Percentiles rank a stretch among this genome's conserved stretches.
Conservation (phyloP, 2,329 filamentous ascomycete genomes). For the Diaporthe vaccinii region DNA sequence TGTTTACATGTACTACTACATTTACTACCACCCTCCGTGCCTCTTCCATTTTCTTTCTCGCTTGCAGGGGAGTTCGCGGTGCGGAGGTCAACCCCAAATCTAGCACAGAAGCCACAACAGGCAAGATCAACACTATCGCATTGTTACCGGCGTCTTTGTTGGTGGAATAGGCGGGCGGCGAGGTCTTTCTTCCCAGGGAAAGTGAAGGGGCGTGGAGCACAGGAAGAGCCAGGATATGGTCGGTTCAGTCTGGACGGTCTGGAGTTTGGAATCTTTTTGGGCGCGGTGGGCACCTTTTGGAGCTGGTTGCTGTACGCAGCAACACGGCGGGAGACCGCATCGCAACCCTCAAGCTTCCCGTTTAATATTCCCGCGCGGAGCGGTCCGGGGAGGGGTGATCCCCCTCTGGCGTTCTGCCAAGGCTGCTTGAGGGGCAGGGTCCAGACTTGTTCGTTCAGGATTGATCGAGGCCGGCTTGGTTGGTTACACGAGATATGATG, state of each 20-base stretch:
- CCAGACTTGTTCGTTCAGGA: neutral
- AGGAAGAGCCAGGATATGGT: neutral
- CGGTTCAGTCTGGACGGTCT: neutral
- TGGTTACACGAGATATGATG: conserved; percentile 12
- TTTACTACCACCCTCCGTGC: conserved; percentile 1
- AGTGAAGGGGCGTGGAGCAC: neutral
- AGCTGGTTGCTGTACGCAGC: neutral
- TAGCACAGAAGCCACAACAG: conserved; percentile 25
- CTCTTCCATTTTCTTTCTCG: neutral
- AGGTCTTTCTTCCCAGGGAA: neutral
- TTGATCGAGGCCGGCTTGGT: neutral
- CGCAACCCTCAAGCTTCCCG: neutral
- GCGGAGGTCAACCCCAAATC: neutral
- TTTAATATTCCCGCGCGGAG: neutral
- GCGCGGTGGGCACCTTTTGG: neutral
- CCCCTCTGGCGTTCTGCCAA: neutral
- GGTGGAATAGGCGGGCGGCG: conserved; percentile 2
- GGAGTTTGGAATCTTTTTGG: conserved; percentile 3
- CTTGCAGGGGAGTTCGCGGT: neutral
- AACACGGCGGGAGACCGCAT: neutral
- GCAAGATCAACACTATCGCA: conserved; percentile 19
- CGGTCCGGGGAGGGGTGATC: neutral
- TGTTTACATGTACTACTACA: conserved; percentile 26
- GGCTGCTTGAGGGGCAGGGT: too few relatives aligned
- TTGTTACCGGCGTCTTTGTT: conserved; percentile 21